phyloP scores from a whole-genome alignment of 2,329 filamentous ascomycete species.

The Aspergillus awamori region DNA sequence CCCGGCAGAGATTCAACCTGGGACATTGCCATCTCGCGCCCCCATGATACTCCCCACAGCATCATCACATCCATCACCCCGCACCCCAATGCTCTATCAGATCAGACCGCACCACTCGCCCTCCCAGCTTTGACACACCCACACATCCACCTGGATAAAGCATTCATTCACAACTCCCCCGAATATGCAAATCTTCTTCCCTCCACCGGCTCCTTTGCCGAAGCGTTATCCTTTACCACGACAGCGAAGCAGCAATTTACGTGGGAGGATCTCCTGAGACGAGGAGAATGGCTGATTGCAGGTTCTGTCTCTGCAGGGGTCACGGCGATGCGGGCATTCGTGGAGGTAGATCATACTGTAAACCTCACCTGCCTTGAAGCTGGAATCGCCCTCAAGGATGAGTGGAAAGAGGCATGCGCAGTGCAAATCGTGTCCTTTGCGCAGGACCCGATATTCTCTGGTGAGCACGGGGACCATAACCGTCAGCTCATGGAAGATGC shows the following conservation, averaged over 20 bases:
- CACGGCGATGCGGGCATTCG: slow-evolving; percentile 70
- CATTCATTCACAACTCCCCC: slow-evolving; percentile 42
- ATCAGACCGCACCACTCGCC: slow-evolving; percentile 31
- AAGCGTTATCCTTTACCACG: slow-evolving; percentile 63
- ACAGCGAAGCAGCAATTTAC: slow-evolving; percentile 67
- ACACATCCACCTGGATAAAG: slow-evolving; percentile 69
- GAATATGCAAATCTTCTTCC: slow-evolving; percentile 63
- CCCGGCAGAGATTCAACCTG: slow-evolving; percentile 30
- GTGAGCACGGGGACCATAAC: slow-evolving; percentile 56
- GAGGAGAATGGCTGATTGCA: slow-evolving; percentile 67
- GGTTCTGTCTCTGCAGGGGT: slow-evolving; percentile 67
- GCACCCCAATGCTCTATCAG: not conserved
- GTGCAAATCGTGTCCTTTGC: slow-evolving; percentile 73
- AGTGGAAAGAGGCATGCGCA: slow-evolving; percentile 57
- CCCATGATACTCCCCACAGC: slow-evolving; percentile 12
- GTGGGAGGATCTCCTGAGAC: slow-evolving; percentile 62
- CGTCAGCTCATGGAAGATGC: slow-evolving; percentile 54
- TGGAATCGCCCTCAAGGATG: slow-evolving; percentile 59
- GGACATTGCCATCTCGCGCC: slow-evolving; percentile 31
- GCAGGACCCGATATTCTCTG: slow-evolving; percentile 68
- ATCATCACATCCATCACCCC: slow-evolving; percentile 33
- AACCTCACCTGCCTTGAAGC: slow-evolving; percentile 59
- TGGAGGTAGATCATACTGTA: slow-evolving; percentile 69
- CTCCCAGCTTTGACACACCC: slow-evolving; percentile 69
- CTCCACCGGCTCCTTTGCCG: slow-evolving; percentile 61